phyloP scores from a whole-genome alignment of 2,329 filamentous ascomycete genomes.

The Fonsecaea nubica region DNA sequence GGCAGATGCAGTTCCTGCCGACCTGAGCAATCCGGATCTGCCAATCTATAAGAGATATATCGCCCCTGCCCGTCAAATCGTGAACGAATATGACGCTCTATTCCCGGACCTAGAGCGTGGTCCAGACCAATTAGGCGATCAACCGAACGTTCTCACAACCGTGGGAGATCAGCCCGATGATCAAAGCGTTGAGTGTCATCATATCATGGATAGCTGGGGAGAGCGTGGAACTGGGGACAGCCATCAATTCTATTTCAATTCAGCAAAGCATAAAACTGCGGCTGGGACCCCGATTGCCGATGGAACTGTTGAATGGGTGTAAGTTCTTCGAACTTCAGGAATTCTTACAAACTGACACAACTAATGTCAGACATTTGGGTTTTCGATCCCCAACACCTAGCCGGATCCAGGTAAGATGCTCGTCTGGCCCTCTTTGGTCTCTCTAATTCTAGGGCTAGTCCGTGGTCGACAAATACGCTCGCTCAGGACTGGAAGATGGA shows the following conservation, averaged over 20 bases:
- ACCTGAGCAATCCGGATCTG: neutral
- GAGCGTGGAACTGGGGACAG: neutral
- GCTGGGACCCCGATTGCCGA: neutral
- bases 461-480: neutral
- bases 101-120: conserved; percentile 1
- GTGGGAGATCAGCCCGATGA: neutral
- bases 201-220: conserved; percentile 1
- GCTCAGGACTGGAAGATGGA: neutral
- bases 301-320: neutral
- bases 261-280: neutral
- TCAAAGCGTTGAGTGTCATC: neutral
- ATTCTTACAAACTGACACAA: neutral
- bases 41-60: neutral
- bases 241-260: conserved; percentile 7
- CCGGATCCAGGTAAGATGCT: neutral
- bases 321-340: neutral
- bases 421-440: neutral
- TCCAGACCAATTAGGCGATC: neutral
- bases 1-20: neutral
- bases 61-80: neutral
- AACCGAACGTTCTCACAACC: neutral
- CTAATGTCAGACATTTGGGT: neutral
- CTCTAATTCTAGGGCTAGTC: neutral
- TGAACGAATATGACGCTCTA: neutral
- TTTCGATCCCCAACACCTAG: neutral